phyloP scores from a whole-genome alignment of 768 basidiomycete genomes.

The Suillus spraguei region DNA sequence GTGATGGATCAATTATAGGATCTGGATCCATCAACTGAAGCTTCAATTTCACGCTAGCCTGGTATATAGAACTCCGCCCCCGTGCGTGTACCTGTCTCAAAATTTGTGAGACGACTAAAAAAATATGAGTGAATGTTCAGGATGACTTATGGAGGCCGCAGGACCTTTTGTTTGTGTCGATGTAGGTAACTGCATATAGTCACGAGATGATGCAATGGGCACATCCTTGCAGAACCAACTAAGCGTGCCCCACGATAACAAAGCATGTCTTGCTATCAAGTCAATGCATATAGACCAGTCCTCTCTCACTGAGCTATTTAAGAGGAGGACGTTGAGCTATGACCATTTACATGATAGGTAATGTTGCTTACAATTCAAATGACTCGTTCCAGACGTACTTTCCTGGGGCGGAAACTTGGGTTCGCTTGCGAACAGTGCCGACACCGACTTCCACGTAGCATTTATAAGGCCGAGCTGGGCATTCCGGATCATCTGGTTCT shows the following conservation, averaged over 20 bases:
- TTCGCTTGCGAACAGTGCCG: slow-evolving; percentile 1
- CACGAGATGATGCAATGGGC: slow-evolving; percentile 6
- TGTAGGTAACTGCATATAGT: slow-evolving; percentile 4
- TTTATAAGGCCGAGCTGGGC: slow-evolving; percentile 1
- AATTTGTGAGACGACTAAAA: neutral
- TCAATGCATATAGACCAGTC: slow-evolving; percentile 7
- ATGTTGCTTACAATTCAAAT: slow-evolving; percentile 5
- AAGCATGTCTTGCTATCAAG: neutral
- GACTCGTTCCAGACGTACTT: slow-evolving; percentile 7
- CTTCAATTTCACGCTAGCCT: slow-evolving; percentile 7
- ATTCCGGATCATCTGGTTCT: neutral
- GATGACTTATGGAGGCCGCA: neutral
- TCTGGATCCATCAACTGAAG: neutral
- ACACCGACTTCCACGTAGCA: slow-evolving; percentile 3
- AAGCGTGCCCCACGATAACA: neutral
- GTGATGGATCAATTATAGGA: neutral
- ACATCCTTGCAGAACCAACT: slow-evolving; percentile 6
- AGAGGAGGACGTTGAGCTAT: neutral
- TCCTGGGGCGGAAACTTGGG: neutral
- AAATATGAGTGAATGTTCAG: neutral
- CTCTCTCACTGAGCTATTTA: slow-evolving; percentile 5
- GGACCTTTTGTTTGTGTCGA: slow-evolving; percentile 2
- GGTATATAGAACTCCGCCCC: neutral
- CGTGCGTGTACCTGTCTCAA: neutral
- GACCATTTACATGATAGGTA: neutral